A percentile compares a stretch with the other conserved stretches of the same genome.
These are phyloP conservation scores for Salicornia ramosissima DNA, from an alignment of 148 eudicot species.

Conservation along the genomic window DNA sequence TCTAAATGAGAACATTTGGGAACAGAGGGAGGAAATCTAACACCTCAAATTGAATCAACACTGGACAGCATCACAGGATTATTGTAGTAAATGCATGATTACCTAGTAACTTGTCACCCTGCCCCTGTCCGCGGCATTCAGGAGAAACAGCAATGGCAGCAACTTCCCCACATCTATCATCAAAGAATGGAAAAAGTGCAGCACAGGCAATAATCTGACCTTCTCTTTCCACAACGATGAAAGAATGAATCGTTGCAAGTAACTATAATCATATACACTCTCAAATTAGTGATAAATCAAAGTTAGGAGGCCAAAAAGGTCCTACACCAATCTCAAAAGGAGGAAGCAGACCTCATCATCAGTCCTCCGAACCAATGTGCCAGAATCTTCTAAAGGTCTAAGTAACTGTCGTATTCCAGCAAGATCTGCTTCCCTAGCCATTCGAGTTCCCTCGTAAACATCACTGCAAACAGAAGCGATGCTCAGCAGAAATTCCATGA, in stretches of 20 bases:
- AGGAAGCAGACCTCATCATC: conserved; percentile 64
- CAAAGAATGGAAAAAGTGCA: conserved; percentile 78
- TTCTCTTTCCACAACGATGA: conserved; percentile 94
- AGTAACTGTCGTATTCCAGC: conserved; percentile 62
- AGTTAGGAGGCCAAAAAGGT: neutral
- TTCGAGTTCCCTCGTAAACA: conserved; percentile 92
- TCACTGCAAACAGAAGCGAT: conserved; percentile 46
- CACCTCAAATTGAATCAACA: too few relatives aligned
- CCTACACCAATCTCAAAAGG: neutral
- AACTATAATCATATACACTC: conserved; percentile 37
- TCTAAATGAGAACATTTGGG: too few relatives aligned
- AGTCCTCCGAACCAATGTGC: conserved; percentile 75
- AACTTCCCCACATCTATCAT: conserved; percentile 87
- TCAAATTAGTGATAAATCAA: neutral
- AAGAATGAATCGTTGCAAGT: conserved; percentile 51
- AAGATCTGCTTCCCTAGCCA: conserved; percentile 68
- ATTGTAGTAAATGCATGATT: conserved; percentile 16
- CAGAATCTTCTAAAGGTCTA: conserved; percentile 81
- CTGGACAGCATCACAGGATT: too few relatives aligned
- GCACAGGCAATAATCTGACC: conserved; percentile 94
- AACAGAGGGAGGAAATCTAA: too few relatives aligned
- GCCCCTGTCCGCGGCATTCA: conserved; percentile 96
- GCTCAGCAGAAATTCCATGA: neutral
- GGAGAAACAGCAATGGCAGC: conserved; percentile 97
- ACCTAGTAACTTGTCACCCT: conserved; percentile 96